Base-by-base conservation (phyloP, 371 early-diverging fungal genomes). In the Syncephalastrum monosporum region DNA sequence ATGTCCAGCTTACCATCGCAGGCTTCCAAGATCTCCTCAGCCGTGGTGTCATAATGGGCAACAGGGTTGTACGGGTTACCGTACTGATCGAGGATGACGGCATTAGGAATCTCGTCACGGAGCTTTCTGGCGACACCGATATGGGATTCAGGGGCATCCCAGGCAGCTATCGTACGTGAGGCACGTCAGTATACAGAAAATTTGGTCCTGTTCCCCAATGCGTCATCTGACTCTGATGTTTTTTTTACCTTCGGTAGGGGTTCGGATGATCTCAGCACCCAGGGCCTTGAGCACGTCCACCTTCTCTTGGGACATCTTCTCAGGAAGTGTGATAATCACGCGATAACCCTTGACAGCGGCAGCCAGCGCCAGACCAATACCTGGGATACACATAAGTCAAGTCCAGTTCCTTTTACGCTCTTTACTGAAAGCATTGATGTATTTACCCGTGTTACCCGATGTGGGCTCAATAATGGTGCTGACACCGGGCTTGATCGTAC, bases 251-350 rank as follows among this genome's bases (percentile, higher is more conserved):
- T 97, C 98, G 25, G 97, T 97, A 24, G 98, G 98, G 6, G 99
- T 97, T 60, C 97, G 92, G 56, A 96, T 89, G 68, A 96, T 96
- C 71, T 98, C 97, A 29, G 98, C 97, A 42, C 97, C 98, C 15
- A 97, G 79, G 4, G 95, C 96, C 72, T 96, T 97, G 60, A 98
- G 82, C 1, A 97, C 92, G 71, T 95, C 96, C 15, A 97, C 92
- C 83, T 97, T 97, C 69, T 98, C 99, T 77, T 95, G 91, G 44
- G 91, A 91, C 97, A 97, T 97, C 78, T 96, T 97, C 71, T 98
- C 97, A 17, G 99, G 98, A 44, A 98, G 75, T 3, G 97, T 97
- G 68, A 96, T 97, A 63, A 98, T 94, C 62, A 91, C 88, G 55
- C 91, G 87, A 77, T 98, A 98, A 10, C 98, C 98, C 82, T 94